Percentiles rank a stretch among this genome's conserved stretches.
phyloP scores from a whole-genome alignment of 495 filamentous ascomycete species.

The Haplographium delicatum region DNA sequence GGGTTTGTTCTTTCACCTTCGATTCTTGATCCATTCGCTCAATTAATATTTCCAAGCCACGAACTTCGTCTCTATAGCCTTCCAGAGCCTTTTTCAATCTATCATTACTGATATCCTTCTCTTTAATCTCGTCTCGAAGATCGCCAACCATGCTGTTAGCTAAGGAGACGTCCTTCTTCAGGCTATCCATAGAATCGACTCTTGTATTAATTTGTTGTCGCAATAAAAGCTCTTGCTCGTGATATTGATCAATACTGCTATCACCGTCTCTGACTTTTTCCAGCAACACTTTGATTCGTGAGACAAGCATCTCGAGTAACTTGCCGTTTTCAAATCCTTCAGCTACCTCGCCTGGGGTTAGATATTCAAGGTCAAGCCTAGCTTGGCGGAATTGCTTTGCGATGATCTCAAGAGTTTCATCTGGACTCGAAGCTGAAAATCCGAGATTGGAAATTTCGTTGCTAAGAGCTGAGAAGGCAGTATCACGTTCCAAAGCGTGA shows the following conservation, averaged over 20 bases:
- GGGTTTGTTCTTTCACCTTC: slow-evolving; percentile 23
- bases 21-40: slow-evolving; percentile 54
- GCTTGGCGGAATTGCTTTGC: slow-evolving; percentile 54
- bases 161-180: slow-evolving; percentile 40
- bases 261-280: slow-evolving; percentile 48
- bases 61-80: slow-evolving; percentile 59
- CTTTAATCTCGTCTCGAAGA: slow-evolving; percentile 46
- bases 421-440: slow-evolving; percentile 39
- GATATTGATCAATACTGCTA: slow-evolving; percentile 51
- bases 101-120: slow-evolving; percentile 53
- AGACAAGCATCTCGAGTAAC: slow-evolving; percentile 40
- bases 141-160: slow-evolving; percentile 41
- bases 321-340: slow-evolving; percentile 32
- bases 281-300: slow-evolving; percentile 36
- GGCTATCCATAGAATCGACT: slow-evolving; percentile 34
- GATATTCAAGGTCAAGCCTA: slow-evolving; percentile 60
- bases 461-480: slow-evolving; percentile 35
- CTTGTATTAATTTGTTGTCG: slow-evolving; percentile 43
- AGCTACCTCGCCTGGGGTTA: slow-evolving; percentile 57
- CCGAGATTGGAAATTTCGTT: slow-evolving; percentile 45
- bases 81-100: slow-evolving; percentile 57
- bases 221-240: slow-evolving; percentile 37
- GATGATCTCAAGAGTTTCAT: slow-evolving; percentile 49
- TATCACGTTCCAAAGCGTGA: slow-evolving; percentile 30
- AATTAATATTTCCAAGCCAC: slow-evolving; percentile 56